Percentiles rank a stretch among this genome's conserved stretches.
phyloP scores from a whole-genome alignment of 1,284 basidiomycete species.

The Vanrija sp. region DNA sequence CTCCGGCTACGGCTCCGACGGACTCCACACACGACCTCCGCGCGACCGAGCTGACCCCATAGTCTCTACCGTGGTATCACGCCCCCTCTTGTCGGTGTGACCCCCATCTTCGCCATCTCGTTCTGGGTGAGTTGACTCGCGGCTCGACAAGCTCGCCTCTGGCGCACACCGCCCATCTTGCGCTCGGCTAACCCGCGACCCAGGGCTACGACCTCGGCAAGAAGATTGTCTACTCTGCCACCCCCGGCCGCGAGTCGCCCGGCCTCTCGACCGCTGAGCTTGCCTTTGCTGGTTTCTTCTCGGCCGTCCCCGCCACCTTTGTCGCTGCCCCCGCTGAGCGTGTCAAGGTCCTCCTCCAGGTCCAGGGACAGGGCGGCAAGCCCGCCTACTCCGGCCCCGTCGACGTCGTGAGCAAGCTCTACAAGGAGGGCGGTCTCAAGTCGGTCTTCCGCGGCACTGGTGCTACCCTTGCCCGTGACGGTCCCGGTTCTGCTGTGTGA shows the following conservation, averaged over 20 bases:
- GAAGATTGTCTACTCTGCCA: conserved; percentile 68
- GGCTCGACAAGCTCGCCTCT: neutral
- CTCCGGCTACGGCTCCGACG: too few species aligned
- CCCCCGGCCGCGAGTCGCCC: conserved; percentile 48
- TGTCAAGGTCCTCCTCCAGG: conserved; percentile 94
- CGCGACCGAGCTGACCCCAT: conserved; percentile 3
- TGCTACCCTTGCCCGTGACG: conserved; percentile 90
- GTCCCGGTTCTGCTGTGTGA: conserved; percentile 92
- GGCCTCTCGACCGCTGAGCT: conserved; percentile 75
- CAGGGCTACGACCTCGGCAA: conserved; percentile 95
- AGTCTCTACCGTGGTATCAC: conserved; percentile 96
- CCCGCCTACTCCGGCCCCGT: conserved; percentile 84
- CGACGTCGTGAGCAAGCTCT: conserved; percentile 86
- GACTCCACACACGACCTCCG: neutral
- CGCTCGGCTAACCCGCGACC: conserved; percentile 1
- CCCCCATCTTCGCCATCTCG: conserved; percentile 96
- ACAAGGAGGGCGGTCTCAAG: conserved; percentile 87
- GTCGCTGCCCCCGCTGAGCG: conserved; percentile 94
- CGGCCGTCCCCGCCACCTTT: conserved; percentile 86
- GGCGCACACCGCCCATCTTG: neutral
- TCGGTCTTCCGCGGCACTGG: conserved; percentile 91
- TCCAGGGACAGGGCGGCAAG: conserved; percentile 79
- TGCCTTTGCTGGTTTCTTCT: conserved; percentile 89
- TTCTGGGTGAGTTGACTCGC: conserved; percentile 72
- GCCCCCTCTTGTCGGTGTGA: conserved; percentile 91